These are phyloP conservation scores for Spergularia bocconei DNA, from an alignment of 148 eudicot genomes.

Conservation along the genomic window DNA sequence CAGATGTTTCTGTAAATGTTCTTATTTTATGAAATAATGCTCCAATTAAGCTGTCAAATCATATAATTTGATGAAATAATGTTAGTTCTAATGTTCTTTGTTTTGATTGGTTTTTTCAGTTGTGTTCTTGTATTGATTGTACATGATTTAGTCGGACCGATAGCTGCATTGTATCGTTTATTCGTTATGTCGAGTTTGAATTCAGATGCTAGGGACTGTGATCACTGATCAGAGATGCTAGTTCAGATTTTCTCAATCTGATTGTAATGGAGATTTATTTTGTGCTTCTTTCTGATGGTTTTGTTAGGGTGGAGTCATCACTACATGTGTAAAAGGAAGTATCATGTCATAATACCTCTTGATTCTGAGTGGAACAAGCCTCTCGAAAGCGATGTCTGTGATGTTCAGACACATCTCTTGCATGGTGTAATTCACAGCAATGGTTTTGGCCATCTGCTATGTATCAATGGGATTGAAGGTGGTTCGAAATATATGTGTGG, in stretches of 20 bases:
- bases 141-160: too few species aligned
- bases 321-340: constrained; percentile 71
- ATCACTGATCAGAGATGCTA: too few species aligned
- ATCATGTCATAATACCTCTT: constrained; percentile 72
- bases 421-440: constrained; percentile 87
- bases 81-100: too few species aligned
- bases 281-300: not conserved
- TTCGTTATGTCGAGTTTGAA: too few species aligned
- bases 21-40: too few species aligned
- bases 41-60: too few species aligned
- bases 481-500: constrained; percentile 68
- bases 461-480: constrained; percentile 78
- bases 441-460: constrained; percentile 79
- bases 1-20: not conserved
- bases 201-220: too few species aligned
- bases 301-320: constrained; percentile 83
- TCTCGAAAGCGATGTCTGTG: constrained; percentile 44
- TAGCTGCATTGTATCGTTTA: too few species aligned
- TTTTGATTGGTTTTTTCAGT: too few species aligned
- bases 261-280: not conserved
- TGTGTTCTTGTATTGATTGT: too few species aligned
- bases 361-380: constrained; percentile 73
- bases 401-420: constrained; percentile 62
- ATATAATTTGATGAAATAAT: too few species aligned
- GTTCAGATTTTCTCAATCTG: not conserved